phyloP scores from a whole-genome alignment of 225 moss, liverwort and hornwort species.

The Takakia lepidozioides region DNA sequence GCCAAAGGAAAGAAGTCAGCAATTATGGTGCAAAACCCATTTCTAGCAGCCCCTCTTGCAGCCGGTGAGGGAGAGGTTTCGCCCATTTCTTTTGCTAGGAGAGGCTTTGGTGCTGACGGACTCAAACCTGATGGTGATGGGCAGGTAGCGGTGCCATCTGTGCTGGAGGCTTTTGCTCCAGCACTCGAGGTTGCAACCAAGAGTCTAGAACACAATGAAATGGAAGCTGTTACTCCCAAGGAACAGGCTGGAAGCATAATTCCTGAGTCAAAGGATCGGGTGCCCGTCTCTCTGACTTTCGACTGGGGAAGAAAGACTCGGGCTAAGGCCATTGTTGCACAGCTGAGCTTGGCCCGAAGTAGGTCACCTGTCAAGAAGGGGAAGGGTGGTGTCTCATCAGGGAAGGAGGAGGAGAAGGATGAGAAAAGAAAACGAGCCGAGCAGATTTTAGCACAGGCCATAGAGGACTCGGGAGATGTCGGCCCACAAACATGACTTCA shows the following conservation, averaged over 20 bases:
- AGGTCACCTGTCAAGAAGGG: slow-evolving; percentile 60
- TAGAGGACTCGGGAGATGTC: slow-evolving; percentile 56
- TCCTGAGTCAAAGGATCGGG: slow-evolving; percentile 70
- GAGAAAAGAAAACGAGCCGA: slow-evolving; percentile 88
- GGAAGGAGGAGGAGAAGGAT: slow-evolving; percentile 90
- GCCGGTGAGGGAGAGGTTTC: slow-evolving; percentile 71
- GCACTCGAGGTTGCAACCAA: slow-evolving; percentile 47
- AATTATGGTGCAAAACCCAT: slow-evolving; percentile 75
- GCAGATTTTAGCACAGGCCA: slow-evolving; percentile 85
- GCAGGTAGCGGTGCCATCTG: slow-evolving; percentile 62
- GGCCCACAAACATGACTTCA: too few relatives aligned
- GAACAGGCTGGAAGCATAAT: slow-evolving; percentile 38
- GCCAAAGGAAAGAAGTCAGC: slow-evolving; percentile 70
- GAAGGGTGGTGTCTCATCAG: slow-evolving; percentile 32
- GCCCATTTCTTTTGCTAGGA: slow-evolving; percentile 29
- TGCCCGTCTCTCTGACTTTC: slow-evolving; percentile 73
- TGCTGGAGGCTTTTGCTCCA: slow-evolving; percentile 81
- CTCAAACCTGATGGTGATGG: slow-evolving; percentile 48
- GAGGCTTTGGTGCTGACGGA: slow-evolving; percentile 24
- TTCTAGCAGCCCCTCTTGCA: slow-evolving; percentile 56
- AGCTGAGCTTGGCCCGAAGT: slow-evolving; percentile 59
- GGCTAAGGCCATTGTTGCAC: slow-evolving; percentile 66
- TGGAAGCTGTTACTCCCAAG: slow-evolving; percentile 30
- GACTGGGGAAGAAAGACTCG: slow-evolving; percentile 75
- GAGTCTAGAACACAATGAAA: slow-evolving; percentile 20